phyloP scores from a whole-genome alignment of 2,329 filamentous ascomycete species.

The Leptographium procerum region DNA sequence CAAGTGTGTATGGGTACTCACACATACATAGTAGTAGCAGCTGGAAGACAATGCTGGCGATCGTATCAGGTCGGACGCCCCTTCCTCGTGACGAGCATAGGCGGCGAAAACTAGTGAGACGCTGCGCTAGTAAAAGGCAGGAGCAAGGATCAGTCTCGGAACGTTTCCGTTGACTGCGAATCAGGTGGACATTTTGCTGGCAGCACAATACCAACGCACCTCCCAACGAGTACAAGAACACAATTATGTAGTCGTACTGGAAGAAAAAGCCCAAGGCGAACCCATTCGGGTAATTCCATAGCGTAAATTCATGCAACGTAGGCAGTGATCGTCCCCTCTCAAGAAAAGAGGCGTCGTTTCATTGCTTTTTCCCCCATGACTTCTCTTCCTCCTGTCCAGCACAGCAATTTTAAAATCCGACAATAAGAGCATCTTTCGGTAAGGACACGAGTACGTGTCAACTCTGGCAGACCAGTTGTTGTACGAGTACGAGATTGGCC shows the following conservation, averaged over 20 bases:
- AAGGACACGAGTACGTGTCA: too few relatives aligned
- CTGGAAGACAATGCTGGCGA: neutral
- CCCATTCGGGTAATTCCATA: neutral
- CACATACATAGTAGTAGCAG: too few relatives aligned
- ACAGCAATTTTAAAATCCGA: too few relatives aligned
- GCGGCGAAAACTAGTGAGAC: neutral
- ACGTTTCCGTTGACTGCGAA: neutral
- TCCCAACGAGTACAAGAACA: too few relatives aligned
- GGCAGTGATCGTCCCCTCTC: neutral
- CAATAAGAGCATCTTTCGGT: too few relatives aligned
- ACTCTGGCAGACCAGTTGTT: too few relatives aligned
- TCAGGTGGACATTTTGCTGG: neutral
- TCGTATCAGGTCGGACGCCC: neutral
- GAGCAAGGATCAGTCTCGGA: neutral
- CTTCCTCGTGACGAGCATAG: neutral
- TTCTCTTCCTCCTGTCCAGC: neutral
- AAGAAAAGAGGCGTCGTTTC: neutral
- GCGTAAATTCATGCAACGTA: too few relatives aligned
- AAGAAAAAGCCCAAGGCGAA: neutral
- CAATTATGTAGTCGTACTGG: too few relatives aligned
- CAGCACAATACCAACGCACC: too few relatives aligned
- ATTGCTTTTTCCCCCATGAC: neutral
- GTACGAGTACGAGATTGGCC: too few relatives aligned
- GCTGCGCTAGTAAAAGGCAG: neutral
- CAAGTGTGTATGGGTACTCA: too few relatives aligned